A percentile compares a stretch with the other conserved stretches of the same genome.
phyloP scores from a whole-genome alignment of 306 rosid genomes.

The Crataegus laevigata region DNA sequence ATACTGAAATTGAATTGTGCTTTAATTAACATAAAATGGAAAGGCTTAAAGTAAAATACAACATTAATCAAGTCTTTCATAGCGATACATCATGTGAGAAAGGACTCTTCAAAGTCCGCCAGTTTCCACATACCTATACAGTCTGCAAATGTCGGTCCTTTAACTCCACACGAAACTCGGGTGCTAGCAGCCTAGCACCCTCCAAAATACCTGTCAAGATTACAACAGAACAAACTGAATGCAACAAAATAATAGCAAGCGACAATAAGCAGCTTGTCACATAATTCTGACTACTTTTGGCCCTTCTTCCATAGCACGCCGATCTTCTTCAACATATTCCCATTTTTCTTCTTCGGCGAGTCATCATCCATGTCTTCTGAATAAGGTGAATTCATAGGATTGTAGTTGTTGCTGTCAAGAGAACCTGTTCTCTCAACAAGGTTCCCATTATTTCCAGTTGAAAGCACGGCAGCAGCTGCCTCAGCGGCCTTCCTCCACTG shows the following conservation, averaged over 20 bases:
- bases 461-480: slow-evolving; percentile 77
- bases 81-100: neutral
- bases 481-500: slow-evolving; percentile 98
- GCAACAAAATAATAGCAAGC: neutral
- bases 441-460: slow-evolving; percentile 67
- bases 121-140: slow-evolving; percentile 17
- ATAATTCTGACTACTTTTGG: slow-evolving; percentile 33
- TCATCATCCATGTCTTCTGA: slow-evolving; percentile 75
- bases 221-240: slow-evolving; percentile 1
- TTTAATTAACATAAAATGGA: neutral
- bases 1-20: neutral
- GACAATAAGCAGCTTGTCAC: slow-evolving; percentile 3
- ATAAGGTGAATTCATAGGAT: slow-evolving; percentile 60
- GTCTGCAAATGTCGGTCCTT: slow-evolving; percentile 10
- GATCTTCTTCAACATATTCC: slow-evolving; percentile 81
- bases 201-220: slow-evolving; percentile 8
- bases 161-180: neutral
- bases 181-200: slow-evolving; percentile 1
- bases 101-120: neutral
- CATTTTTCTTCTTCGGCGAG: slow-evolving; percentile 86
- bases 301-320: slow-evolving; percentile 91
- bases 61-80: slow-evolving; percentile 1
- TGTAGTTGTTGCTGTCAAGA: slow-evolving; percentile 43
- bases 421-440: slow-evolving; percentile 44
- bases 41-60: neutral